These are phyloP conservation scores for Malus orientalis DNA, from an alignment of 306 rosid genomes.

Conservation along the genomic window DNA sequence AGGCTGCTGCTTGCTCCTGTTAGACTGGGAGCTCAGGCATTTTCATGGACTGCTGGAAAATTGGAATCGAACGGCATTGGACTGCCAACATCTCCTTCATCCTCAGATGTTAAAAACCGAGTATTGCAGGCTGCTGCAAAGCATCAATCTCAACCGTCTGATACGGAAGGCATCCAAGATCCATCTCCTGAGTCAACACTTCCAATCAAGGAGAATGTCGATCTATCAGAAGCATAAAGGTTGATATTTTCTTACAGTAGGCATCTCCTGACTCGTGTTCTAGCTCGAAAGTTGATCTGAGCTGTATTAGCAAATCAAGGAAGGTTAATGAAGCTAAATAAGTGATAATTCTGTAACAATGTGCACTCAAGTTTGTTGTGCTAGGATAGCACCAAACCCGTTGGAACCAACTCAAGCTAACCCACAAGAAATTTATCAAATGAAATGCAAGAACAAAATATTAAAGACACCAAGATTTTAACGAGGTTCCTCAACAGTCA, in stretches of 20 bases:
- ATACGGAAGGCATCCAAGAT: constrained; percentile 49
- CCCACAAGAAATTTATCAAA: too few relatives aligned
- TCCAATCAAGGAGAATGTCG: constrained; percentile 43
- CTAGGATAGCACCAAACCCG: too few relatives aligned
- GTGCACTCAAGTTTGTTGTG: neutral
- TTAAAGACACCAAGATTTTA: too few relatives aligned
- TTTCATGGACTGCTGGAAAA: constrained; percentile 89
- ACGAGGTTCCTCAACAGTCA: too few relatives aligned
- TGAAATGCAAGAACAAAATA: too few relatives aligned
- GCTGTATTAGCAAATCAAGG: neutral
- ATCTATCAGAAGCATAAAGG: constrained; percentile 43
- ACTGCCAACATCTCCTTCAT: constrained; percentile 88
- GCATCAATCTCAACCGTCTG: constrained; percentile 91
- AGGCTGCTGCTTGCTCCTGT: constrained; percentile 71
- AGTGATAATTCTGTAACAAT: neutral
- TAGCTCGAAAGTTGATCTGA: neutral
- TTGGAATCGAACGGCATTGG: constrained; percentile 72
- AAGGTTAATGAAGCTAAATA: neutral
- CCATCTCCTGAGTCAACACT: constrained; percentile 36
- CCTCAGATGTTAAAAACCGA: constrained; percentile 80
- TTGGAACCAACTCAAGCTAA: too few relatives aligned
- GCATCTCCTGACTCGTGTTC: neutral
- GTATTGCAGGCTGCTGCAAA: constrained; percentile 95
- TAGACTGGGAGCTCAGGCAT: constrained; percentile 62
- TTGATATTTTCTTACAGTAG: neutral